phyloP scores from a whole-genome alignment of 148 eudicot species.

The Nyssa sinensis region DNA sequence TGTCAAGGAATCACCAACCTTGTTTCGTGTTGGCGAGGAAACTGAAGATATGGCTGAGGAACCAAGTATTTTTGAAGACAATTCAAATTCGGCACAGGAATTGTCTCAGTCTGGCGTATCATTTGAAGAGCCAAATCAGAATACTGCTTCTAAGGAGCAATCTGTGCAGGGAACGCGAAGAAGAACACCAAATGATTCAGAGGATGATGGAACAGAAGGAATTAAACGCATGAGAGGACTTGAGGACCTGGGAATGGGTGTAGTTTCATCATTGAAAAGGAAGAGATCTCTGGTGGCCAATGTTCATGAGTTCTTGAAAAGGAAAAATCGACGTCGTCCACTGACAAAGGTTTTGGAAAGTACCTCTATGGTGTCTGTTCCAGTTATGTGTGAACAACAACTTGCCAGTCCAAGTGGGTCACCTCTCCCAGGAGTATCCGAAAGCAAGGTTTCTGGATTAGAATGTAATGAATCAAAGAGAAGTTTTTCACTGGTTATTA shows the following conservation, averaged over 20 bases:
- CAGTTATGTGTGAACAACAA: conserved; percentile 59
- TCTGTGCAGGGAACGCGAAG: conserved; percentile 34
- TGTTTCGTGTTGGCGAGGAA: conserved; percentile 31
- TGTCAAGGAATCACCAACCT: conserved; percentile 27
- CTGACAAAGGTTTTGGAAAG: conserved; percentile 72
- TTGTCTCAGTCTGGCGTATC: conserved; percentile 64
- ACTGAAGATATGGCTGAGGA: conserved; percentile 34
- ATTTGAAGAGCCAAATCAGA: conserved; percentile 50
- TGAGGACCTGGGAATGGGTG: conserved; percentile 65
- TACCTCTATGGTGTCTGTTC: conserved; percentile 68
- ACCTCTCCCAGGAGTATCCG: conserved; percentile 39
- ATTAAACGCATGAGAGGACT: conserved; percentile 85
- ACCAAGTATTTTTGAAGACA: conserved; percentile 34
- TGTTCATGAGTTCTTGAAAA: conserved; percentile 63
- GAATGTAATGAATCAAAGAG: conserved; percentile 42
- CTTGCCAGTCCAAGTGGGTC: conserved; percentile 39
- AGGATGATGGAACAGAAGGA: conserved; percentile 87
- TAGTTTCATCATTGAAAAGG: conserved; percentile 43
- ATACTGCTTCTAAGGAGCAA: conserved; percentile 30
- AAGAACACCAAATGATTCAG: conserved; percentile 75
- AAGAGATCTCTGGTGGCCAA: conserved; percentile 63
- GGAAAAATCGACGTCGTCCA: conserved; percentile 60
- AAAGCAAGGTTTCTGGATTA: conserved; percentile 39
- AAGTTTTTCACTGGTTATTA: conserved; percentile 28
- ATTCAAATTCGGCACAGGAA: conserved; percentile 45